Conservation (phyloP, 306 rosid genomes). For the Comarum palustre region DNA sequence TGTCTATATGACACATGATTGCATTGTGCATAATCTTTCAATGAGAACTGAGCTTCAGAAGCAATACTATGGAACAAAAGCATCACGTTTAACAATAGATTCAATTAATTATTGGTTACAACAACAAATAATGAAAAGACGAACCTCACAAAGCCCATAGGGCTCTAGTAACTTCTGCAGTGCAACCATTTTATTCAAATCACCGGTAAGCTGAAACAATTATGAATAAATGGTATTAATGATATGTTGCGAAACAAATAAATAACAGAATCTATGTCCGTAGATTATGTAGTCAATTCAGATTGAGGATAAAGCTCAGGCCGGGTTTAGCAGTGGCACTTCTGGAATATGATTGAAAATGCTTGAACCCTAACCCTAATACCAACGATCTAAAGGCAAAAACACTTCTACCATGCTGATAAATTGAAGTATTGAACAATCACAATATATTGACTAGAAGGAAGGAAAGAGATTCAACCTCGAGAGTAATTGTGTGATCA, state of each 20-base stretch:
- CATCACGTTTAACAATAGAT: not conserved
- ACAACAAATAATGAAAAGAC: constrained; percentile 22
- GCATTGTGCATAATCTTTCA: not conserved
- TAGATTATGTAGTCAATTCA: not conserved
- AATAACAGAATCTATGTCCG: not conserved
- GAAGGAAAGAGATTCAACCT: constrained; percentile 30
- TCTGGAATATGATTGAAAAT: not conserved
- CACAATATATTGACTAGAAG: constrained; percentile 12
- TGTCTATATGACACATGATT: not conserved
- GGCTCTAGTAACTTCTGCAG: constrained; percentile 55
- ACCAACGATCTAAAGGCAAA: not conserved
- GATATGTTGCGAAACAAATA: not conserved
- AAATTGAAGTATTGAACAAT: constrained; percentile 7
- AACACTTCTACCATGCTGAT: not conserved
- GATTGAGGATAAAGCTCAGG: constrained; percentile 2
- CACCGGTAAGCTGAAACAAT: constrained; percentile 53
- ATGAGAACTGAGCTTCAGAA: not conserved
- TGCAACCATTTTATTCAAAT: constrained; percentile 59
- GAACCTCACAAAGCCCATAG: constrained; percentile 57
- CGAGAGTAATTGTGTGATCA: constrained; percentile 58
- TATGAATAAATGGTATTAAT: not conserved
- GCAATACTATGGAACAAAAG: not conserved
- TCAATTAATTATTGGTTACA: not conserved
- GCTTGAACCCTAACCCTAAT: not conserved
- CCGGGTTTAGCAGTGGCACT: not conserved